Conservation (phyloP, 805 yeast species). For the Sugiyamaella smithiae region DNA sequence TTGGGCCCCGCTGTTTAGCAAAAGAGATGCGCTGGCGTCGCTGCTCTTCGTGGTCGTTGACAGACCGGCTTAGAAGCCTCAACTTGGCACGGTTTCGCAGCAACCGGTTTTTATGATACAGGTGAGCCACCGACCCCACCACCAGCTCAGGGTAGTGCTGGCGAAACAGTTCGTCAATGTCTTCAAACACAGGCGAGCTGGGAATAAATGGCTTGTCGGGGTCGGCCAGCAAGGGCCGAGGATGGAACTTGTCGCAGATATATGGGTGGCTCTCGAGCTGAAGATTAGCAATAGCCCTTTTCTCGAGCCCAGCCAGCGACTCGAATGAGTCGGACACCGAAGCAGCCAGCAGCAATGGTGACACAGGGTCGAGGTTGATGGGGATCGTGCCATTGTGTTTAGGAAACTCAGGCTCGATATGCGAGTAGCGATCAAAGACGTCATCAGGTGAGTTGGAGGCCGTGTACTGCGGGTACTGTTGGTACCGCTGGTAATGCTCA, state of each 20-base stretch:
- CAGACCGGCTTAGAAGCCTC: conserved; percentile 14
- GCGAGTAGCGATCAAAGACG: background rate
- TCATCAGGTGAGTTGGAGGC: background rate
- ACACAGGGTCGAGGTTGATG: conserved; percentile 23
- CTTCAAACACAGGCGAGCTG: conserved; percentile 23
- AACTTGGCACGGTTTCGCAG: conserved; percentile 24
- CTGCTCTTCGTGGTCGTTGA: conserved; percentile 18
- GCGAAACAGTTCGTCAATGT: conserved; percentile 20
- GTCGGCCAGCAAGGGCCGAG: conserved; percentile 24
- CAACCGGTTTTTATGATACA: conserved; percentile 21
- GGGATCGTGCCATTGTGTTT: conserved; percentile 12
- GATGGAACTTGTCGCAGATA: conserved; percentile 23
- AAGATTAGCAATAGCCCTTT: conserved; percentile 16
- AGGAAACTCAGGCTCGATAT: conserved; percentile 13
- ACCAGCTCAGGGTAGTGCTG: conserved; percentile 23
- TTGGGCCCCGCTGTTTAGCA: conserved; percentile 9
- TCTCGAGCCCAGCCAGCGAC: conserved; percentile 15
- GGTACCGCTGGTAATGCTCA: background rate
- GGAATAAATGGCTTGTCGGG: conserved; percentile 26
- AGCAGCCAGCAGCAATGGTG: conserved; percentile 21
- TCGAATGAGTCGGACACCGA: conserved; percentile 16
- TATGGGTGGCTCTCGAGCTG: conserved; percentile 20
- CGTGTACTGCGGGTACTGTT: background rate
- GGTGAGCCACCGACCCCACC: conserved; percentile 15
- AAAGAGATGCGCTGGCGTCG: conserved; percentile 14